Percentiles rank a stretch among this genome's conserved stretches.
These are phyloP conservation scores for Pholiota microspora DNA, from an alignment of 768 basidiomycete species.

Conservation along the genomic window DNA sequence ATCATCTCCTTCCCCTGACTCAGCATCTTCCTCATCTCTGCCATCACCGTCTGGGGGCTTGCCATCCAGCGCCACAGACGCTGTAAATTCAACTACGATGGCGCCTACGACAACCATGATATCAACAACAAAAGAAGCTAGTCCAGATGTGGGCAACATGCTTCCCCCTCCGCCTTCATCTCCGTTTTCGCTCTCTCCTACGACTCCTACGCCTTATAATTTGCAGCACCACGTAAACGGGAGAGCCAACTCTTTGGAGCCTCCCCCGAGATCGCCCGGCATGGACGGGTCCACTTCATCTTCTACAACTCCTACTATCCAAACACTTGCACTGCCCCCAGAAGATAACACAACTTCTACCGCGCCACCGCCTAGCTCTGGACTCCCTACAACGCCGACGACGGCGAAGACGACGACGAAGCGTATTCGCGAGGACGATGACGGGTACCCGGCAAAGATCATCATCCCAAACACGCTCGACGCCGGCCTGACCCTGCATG, in stretches of 20 bases:
- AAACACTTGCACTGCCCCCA: constrained; percentile 14
- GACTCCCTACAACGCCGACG: background rate
- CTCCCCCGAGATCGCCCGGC: constrained; percentile 14
- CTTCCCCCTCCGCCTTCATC: constrained; percentile 6
- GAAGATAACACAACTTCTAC: too few relatives aligned
- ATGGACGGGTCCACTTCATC: constrained; percentile 24
- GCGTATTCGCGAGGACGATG: background rate
- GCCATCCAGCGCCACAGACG: too few relatives aligned
- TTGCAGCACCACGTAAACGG: constrained; percentile 19
- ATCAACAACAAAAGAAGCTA: constrained; percentile 10
- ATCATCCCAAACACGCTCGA: constrained; percentile 14
- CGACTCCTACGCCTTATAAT: constrained; percentile 23
- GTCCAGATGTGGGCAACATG: constrained; percentile 2
- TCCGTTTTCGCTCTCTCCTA: constrained; percentile 19
- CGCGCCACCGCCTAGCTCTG: too few relatives aligned
- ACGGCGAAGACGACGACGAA: background rate
- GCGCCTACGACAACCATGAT: background rate
- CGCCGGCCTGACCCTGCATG: background rate
- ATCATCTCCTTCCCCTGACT: background rate
- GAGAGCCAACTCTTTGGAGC: constrained; percentile 17
- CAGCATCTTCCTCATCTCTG: too few relatives aligned
- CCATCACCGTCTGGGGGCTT: too few relatives aligned
- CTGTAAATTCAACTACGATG: too few relatives aligned
- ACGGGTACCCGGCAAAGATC: constrained; percentile 10
- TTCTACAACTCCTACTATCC: constrained; percentile 27